Evolutionary conservation across 495 filamentous ascomycete species (phyloP).

Genomic region (Penicillium cosmopolitanum): DNA sequence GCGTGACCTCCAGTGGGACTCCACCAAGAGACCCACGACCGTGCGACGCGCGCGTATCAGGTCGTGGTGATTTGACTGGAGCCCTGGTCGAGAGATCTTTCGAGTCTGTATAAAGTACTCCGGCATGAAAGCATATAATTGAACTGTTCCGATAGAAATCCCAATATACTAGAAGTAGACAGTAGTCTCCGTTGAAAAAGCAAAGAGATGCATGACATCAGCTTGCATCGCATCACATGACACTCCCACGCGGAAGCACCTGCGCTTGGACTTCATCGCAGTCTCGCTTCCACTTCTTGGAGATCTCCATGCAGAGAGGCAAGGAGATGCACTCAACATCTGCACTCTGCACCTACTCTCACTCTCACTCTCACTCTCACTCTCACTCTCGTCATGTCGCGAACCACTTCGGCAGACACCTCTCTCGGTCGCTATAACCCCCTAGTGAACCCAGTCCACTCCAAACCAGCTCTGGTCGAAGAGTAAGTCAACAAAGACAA

Average conservation of each 20-base stretch:
- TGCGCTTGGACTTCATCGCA: not conserved
- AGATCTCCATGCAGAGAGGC: not conserved
- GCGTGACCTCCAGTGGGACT: not conserved
- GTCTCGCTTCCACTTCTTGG: not conserved
- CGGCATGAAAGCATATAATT: no score
- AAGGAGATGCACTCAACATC: not conserved
- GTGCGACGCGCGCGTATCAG: slow-evolving; percentile 4
- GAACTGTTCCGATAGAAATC: no score
- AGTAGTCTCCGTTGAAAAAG: no score
- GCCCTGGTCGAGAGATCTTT: no score
- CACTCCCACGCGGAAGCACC: not conserved
- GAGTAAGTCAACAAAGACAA: slow-evolving; percentile 34
- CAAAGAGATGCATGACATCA: not conserved
- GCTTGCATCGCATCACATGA: slow-evolving; percentile 14
- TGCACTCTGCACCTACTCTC: no score
- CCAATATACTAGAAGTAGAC: no score
- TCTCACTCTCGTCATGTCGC: slow-evolving; percentile 18
- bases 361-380: no score
- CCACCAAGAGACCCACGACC: slow-evolving; percentile 4
- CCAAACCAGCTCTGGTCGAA: slow-evolving; percentile 43
- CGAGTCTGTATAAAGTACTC: no score
- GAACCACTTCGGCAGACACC: slow-evolving; percentile 7
- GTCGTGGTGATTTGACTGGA: not conserved
- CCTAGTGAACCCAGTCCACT: slow-evolving; percentile 39
- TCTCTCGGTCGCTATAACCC: slow-evolving; percentile 38